Evolutionary conservation across 495 filamentous ascomycete genomes (phyloP).

Genomic region (Terfezia boudieri): DNA sequence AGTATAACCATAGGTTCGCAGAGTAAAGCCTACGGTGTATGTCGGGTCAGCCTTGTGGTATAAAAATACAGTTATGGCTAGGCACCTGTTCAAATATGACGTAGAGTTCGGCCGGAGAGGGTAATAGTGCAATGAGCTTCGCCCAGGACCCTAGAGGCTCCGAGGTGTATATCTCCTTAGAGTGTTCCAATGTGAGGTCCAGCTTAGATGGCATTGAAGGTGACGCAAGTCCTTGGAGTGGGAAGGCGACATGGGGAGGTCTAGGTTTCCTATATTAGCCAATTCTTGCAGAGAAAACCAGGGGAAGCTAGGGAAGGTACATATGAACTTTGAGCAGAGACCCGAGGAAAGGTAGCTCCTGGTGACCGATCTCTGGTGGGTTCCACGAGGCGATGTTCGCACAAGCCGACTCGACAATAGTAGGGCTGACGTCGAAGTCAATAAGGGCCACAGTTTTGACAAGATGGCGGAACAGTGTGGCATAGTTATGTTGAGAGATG

Average conservation of each 20-base stretch:
- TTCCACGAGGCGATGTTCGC: conserved; percentile 18
- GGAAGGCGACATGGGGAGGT: conserved; percentile 16
- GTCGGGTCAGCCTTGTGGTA: too few species aligned
- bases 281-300: background rate
- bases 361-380: conserved; percentile 12
- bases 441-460: conserved; percentile 16
- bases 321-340: conserved; percentile 19
- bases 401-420: conserved; percentile 17
- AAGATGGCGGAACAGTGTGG: conserved; percentile 13
- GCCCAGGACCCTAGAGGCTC: conserved; percentile 17
- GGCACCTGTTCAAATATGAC: conserved; percentile 18
- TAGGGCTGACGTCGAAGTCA: conserved; percentile 17
- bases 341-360: conserved; percentile 18
- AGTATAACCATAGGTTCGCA: conserved; percentile 17
- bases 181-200: conserved; percentile 14
- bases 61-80: too few species aligned
- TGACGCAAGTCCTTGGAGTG: conserved; percentile 16
- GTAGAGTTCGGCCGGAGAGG: conserved; percentile 16
- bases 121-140: conserved; percentile 13
- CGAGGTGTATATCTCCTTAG: conserved; percentile 16
- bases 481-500: conserved; percentile 17
- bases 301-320: conserved; percentile 3
- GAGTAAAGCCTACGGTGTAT: conserved; percentile 9
- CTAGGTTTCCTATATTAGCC: conserved; percentile 1
- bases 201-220: conserved; percentile 7